A percentile compares a stretch with the other conserved stretches of the same genome.
These are phyloP conservation scores for Alisma plantagoaquatica DNA, from an alignment of 106 monocot genomes.

Conservation along the genomic window DNA sequence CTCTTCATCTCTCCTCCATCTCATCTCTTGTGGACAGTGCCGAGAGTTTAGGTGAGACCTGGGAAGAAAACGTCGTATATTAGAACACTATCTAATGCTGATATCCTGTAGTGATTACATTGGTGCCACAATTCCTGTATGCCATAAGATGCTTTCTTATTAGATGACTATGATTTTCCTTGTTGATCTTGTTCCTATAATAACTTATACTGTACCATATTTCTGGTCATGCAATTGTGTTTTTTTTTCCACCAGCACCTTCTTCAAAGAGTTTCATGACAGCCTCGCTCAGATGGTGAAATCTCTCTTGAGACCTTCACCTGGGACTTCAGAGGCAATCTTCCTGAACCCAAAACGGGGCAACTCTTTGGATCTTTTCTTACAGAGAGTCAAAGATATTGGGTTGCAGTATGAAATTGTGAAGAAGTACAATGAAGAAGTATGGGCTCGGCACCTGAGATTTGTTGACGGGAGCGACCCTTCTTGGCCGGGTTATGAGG, in stretches of 20 bases:
- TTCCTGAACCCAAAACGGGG: constrained; percentile 86
- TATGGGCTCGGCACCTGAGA: constrained; percentile 69
- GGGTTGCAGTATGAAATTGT: constrained; percentile 53
- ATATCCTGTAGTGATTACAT: too few species aligned
- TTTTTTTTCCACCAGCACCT: too few species aligned
- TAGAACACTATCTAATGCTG: too few species aligned
- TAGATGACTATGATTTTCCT: too few species aligned
- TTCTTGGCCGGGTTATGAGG: constrained; percentile 75
- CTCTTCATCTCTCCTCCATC: too few species aligned
- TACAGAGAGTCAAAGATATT: constrained; percentile 29
- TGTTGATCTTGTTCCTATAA: too few species aligned
- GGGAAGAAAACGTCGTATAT: too few species aligned
- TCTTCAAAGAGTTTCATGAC: constrained; percentile 89
- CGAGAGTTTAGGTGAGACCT: too few species aligned
- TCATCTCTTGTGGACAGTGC: too few species aligned
- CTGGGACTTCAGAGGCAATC: constrained; percentile 63
- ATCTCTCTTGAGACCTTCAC: constrained; percentile 49
- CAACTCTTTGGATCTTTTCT: constrained; percentile 72
- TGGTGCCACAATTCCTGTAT: too few species aligned
- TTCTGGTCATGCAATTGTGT: neutral
- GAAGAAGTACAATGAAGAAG: constrained; percentile 59
- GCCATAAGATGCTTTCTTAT: too few species aligned
- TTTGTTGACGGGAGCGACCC: constrained; percentile 31
- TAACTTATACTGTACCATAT: too few species aligned
- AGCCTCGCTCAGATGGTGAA: constrained; percentile 61